phyloP scores from a whole-genome alignment of 2,329 filamentous ascomycete genomes.

The Calycina herbarum region DNA sequence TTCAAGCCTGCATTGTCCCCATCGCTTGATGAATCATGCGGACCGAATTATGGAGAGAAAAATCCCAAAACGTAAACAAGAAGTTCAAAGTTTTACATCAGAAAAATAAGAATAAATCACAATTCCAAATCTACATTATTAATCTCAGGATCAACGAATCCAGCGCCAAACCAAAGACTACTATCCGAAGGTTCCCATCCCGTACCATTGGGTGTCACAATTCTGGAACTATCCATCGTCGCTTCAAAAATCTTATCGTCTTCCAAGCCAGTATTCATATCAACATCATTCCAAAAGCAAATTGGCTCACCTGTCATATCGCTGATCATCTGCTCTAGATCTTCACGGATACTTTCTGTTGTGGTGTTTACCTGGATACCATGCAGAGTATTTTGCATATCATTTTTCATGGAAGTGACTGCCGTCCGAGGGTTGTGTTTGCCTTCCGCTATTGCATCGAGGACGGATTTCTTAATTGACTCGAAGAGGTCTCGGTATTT shows the following conservation, averaged over 20 bases:
- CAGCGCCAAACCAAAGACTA: no score
- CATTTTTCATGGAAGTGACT: conserved; percentile 14
- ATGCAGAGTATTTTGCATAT: conserved; percentile 13
- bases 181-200: not conserved
- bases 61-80: no score
- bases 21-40: no score
- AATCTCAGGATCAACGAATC: no score
- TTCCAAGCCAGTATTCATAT: conserved; percentile 8
- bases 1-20: no score
- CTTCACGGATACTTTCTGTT: conserved; percentile 16
- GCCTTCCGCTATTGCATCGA: conserved; percentile 19
- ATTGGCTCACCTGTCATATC: conserved; percentile 22
- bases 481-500: conserved; percentile 22
- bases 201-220: not conserved
- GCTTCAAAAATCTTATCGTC: not conserved
- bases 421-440: conserved; percentile 20
- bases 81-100: no score
- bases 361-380: conserved; percentile 15
- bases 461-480: conserved; percentile 19
- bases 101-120: no score
- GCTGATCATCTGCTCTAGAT: conserved; percentile 20
- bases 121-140: no score
- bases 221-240: not conserved
- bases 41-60: no score
- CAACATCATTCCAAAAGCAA: conserved; percentile 17